Percentiles rank a stretch among this genome's conserved stretches.
Evolutionary conservation across 163 green algal species (phyloP).

Genomic region (Prototheca wickerhamii): DNA sequence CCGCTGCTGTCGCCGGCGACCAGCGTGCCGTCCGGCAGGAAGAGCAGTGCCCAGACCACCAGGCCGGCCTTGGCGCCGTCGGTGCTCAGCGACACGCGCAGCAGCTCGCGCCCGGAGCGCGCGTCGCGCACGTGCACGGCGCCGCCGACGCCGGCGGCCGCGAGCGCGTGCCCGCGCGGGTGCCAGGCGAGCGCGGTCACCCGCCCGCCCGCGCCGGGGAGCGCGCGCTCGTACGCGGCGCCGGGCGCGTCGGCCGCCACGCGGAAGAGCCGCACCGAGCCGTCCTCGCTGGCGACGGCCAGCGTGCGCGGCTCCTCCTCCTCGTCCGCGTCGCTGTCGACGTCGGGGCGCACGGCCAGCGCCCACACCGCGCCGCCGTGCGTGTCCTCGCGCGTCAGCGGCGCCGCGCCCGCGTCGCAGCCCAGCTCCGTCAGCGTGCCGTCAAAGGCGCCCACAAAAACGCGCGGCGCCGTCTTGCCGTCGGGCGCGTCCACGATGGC

Average conservation of each 20-base stretch:
- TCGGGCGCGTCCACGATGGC: constrained; percentile 38
- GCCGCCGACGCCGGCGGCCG: constrained; percentile 57
- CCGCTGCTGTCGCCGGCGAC: constrained; percentile 77
- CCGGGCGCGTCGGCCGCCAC: constrained; percentile 48
- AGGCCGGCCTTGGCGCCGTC: background rate
- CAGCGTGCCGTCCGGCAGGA: constrained; percentile 76
- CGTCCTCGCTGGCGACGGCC: constrained; percentile 84
- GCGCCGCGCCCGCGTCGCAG: constrained; percentile 19
- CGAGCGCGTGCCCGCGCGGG: constrained; percentile 40
- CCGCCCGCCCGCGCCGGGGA: constrained; percentile 48
- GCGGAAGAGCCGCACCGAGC: constrained; percentile 68
- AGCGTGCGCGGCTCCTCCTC: constrained; percentile 19
- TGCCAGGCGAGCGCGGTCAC: constrained; percentile 70
- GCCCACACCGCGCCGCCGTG: constrained; percentile 77
- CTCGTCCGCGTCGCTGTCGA: background rate
- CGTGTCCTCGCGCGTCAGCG: constrained; percentile 45
- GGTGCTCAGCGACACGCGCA: constrained; percentile 56
- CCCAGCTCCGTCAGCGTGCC: constrained; percentile 64
- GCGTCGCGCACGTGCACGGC: constrained; percentile 66
- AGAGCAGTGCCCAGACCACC: constrained; percentile 70
- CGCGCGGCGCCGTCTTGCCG: constrained; percentile 25
- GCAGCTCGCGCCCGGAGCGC: constrained; percentile 48
- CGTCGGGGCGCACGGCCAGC: constrained; percentile 34
- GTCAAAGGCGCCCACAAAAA: constrained; percentile 68
- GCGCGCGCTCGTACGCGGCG: constrained; percentile 39